Evolutionary conservation across 2,329 filamentous ascomycete genomes (phyloP).

Genomic region (Colletotrichum kahawae): DNA sequence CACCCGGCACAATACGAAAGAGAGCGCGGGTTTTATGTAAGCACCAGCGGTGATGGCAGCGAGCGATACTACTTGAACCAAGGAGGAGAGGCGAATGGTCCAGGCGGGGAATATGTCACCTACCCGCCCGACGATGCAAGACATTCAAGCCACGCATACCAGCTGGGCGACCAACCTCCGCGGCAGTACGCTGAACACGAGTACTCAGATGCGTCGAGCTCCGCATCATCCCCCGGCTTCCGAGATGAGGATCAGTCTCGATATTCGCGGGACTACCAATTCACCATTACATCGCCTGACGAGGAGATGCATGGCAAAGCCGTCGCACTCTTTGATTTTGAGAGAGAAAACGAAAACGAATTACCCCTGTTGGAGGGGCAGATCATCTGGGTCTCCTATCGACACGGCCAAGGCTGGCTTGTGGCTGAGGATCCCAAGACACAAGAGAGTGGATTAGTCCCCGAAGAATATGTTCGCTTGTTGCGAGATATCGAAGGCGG

Average conservation of each 20-base stretch:
- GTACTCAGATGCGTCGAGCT: constrained; percentile 65
- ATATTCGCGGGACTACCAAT: constrained; percentile 91
- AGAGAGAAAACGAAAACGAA: constrained; percentile 95
- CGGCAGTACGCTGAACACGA: constrained; percentile 52
- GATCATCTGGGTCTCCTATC: constrained; percentile 94
- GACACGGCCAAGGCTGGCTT: constrained; percentile 96
- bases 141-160: constrained; percentile 57
- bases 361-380: constrained; percentile 91
- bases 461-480: constrained; percentile 93
- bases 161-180: constrained; percentile 49
- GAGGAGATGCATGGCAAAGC: constrained; percentile 98
- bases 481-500: constrained; percentile 93
- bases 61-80: constrained; percentile 78
- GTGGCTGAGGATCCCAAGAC: constrained; percentile 96
- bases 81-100: constrained; percentile 72
- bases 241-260: constrained; percentile 73
- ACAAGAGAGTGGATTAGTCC: constrained; percentile 91
- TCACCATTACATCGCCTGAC: constrained; percentile 92
- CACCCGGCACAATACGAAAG: constrained; percentile 57
- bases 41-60: constrained; percentile 71
- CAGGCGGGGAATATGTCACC: constrained; percentile 80
- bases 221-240: constrained; percentile 62
- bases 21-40: constrained; percentile 71
- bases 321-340: constrained; percentile 94
- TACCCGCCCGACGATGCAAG: constrained; percentile 71